A percentile compares a stretch with the other conserved stretches of the same genome.
These are phyloP conservation scores for Bolboschoenus planiculmis DNA, from an alignment of 176 grass and related monocot species.

Conservation along the genomic window DNA sequence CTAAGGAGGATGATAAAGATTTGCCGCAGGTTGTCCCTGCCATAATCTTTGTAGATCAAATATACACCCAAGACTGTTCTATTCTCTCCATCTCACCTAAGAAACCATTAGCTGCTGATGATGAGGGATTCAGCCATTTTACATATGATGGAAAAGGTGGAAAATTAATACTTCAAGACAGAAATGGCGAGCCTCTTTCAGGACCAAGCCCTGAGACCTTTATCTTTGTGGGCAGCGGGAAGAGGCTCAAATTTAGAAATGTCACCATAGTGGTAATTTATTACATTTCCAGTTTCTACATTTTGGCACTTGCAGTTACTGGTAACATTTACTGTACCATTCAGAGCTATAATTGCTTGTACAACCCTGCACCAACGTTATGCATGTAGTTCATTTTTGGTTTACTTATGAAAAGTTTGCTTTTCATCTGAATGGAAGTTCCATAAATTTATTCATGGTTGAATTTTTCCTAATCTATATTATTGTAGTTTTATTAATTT, in stretches of 20 bases:
- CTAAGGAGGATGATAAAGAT: conserved; percentile 71
- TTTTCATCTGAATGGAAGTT: conserved; percentile 21
- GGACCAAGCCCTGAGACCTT: conserved; percentile 56
- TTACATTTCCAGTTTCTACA: conserved; percentile 19
- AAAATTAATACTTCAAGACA: conserved; percentile 77
- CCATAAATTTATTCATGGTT: background rate
- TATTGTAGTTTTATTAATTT: background rate
- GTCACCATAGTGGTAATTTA: conserved; percentile 86
- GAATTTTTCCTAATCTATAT: background rate
- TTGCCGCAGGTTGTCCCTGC: conserved; percentile 48
- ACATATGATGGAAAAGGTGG: conserved; percentile 94
- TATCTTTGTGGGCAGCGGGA: conserved; percentile 69
- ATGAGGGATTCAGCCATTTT: conserved; percentile 76
- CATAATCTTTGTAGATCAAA: conserved; percentile 56
- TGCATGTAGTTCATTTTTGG: background rate
- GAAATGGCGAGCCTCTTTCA: conserved; percentile 51
- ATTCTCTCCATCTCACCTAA: conserved; percentile 65
- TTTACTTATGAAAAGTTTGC: background rate
- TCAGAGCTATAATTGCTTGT: background rate
- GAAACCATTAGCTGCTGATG: conserved; percentile 86
- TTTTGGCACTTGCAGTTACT: conserved; percentile 9
- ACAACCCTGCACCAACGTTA: background rate
- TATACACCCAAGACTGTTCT: conserved; percentile 58
- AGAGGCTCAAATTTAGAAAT: conserved; percentile 77
- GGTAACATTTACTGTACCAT: background rate